Evolutionary conservation across 1,139 yeast species (phyloP).

Genomic region (Yamadazyma atmosphaerica): DNA sequence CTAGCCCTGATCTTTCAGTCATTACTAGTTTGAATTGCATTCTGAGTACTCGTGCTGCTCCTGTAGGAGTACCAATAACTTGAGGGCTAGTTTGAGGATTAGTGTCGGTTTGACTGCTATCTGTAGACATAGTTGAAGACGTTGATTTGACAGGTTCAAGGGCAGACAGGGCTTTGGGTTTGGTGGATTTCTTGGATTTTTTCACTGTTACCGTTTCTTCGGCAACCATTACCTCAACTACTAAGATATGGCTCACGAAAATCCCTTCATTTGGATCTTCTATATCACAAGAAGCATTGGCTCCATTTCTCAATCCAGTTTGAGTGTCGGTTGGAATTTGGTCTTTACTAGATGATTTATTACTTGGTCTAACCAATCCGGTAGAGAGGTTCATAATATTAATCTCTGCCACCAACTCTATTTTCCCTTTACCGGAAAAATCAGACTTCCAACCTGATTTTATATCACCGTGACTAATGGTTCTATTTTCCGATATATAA

Average conservation of each 20-base stretch:
- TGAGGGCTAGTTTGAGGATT: conserved; percentile 8
- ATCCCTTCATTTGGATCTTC: conserved; percentile 83
- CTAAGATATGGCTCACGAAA: conserved; percentile 68
- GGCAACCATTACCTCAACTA: conserved; percentile 89
- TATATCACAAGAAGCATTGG: conserved; percentile 75
- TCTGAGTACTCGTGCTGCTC: conserved; percentile 89
- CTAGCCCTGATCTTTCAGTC: conserved; percentile 91
- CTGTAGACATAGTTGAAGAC: conserved; percentile 16
- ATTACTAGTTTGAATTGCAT: conserved; percentile 86
- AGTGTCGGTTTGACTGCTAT: conserved; percentile 8
- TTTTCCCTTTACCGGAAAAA: conserved; percentile 69
- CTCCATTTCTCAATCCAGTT: conserved; percentile 39
- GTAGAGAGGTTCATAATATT: conserved; percentile 58
- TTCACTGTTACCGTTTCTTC: conserved; percentile 67
- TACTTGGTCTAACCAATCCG: conserved; percentile 40
- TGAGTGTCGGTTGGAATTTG: conserved; percentile 25
- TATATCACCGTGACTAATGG: conserved; percentile 75
- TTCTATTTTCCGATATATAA: conserved; percentile 69
- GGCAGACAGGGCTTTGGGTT: conserved; percentile 12
- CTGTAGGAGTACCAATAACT: conserved; percentile 80
- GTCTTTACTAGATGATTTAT: conserved; percentile 28
- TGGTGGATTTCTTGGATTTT: conserved; percentile 15
- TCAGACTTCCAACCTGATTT: conserved; percentile 96
- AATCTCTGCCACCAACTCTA: conserved; percentile 74
- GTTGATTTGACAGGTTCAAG: conserved; percentile 30